Evolutionary conservation across 1,139 yeast genomes (phyloP), one percentile per base, ranked within the genome.

Genomic region (Yarrowia galli): DNA sequence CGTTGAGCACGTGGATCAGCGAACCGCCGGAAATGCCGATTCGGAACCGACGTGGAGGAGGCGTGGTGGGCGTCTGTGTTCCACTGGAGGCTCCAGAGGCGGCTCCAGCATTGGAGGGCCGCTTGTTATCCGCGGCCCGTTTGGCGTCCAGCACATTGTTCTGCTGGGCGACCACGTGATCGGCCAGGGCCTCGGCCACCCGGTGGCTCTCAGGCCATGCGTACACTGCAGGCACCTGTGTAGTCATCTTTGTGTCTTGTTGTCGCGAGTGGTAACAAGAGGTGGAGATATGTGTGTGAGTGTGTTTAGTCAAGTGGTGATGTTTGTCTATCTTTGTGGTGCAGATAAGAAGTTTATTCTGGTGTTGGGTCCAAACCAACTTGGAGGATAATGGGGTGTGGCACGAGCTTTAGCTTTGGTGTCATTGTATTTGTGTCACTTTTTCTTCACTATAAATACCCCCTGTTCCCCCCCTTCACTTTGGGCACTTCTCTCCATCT

Each of bases 21-120:
- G 97, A 92, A 38, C 99, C 99, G 69, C 98, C 99, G 68, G 93
- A 86, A 38, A 95, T 83, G 68, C 98, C 98, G 72, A 95, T 89
- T 77, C 91, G 91, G 81, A 95, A 95, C 69, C 98, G 81, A 67
- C 84, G 82, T 61, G 74, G 74, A n/a, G 68, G 45, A 15, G 69
- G 64, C 2, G 46, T 12, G 1, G 66, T 66, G 20, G 64, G 61
- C 8, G 61, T 54, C 23, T 54, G 61, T n/a, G 69, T 38, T 5
- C 42, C 45, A 20, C 63, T 58, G 46, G 7, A 3, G 32, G 28
- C 18, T 2, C 28, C 36, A 12, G 68, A 46, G 16, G 67, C 15
- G 10, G 51, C 46, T 13, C 60, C 45, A n/a, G 60, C 43, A 45
- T 56, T 18, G 65, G 58, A 20, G 15, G 58, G 42, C 3, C 67